Conservation (phyloP, 202 grass and related monocot genomes). For the Zoysia matrella region DNA sequence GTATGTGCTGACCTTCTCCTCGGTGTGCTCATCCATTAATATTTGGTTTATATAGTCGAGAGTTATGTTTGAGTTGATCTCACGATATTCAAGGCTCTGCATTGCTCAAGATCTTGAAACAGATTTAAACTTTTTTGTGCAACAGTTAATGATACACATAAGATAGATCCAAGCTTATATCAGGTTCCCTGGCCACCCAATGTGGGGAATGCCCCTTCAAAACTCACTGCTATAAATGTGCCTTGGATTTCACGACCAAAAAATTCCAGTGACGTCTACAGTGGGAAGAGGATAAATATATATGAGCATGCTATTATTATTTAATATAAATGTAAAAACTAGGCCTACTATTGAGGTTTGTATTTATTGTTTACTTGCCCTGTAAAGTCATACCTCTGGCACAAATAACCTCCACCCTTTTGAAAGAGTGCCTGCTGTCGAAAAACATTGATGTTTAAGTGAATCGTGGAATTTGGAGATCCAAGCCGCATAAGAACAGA, state of each 20-base stretch:
- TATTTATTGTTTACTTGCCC: not conserved
- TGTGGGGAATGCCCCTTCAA: not conserved
- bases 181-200: not conserved
- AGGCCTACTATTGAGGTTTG: not conserved
- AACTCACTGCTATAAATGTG: not conserved
- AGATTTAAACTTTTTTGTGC: not conserved
- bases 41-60: slow-evolving; percentile 50
- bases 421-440: not conserved
- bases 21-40: not conserved
- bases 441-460: not conserved
- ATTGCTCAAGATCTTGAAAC: not conserved
- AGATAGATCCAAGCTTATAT: no score
- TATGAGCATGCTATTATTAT: not conserved
- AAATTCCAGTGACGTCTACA: not conserved
- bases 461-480: not conserved
- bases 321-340: not conserved
- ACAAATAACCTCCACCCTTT: not conserved
- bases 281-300: not conserved
- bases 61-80: slow-evolving; percentile 39
- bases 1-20: not conserved
- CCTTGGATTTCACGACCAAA: not conserved
- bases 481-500: not conserved
- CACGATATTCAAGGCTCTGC: not conserved
- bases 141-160: no score
- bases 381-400: not conserved